A percentile compares a stretch with the other conserved stretches of the same genome.
Conservation (phyloP, 768 basidiomycete genomes). For the Kwoniella europaea region DNA sequence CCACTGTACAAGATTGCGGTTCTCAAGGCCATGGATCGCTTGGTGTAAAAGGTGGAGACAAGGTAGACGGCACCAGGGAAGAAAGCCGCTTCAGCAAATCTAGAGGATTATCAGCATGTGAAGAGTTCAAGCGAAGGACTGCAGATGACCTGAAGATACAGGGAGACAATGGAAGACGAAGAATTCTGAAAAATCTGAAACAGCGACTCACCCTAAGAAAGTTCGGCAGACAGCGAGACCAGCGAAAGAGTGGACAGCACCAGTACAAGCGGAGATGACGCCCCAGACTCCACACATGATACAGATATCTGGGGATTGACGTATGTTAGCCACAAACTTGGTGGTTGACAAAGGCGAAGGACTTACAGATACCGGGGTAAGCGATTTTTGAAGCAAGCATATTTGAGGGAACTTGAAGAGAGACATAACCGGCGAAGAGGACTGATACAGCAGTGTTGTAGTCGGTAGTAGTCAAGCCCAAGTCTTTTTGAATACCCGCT, state of each 20-base stretch:
- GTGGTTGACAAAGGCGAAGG: too few species aligned
- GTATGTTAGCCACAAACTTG: neutral
- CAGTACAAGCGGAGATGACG: conserved; percentile 48
- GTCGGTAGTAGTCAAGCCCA: conserved; percentile 33
- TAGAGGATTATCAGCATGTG: neutral
- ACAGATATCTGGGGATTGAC: conserved; percentile 36
- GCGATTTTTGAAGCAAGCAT: conserved; percentile 50
- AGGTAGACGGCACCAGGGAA: conserved; percentile 49
- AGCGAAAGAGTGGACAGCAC: conserved; percentile 40
- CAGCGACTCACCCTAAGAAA: conserved; percentile 29
- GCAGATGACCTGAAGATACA: too few species aligned
- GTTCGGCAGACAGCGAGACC: conserved; percentile 45
- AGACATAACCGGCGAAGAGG: conserved; percentile 54
- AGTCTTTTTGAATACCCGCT: conserved; percentile 37
- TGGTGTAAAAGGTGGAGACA: conserved; percentile 45
- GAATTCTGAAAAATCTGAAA: conserved; percentile 21
- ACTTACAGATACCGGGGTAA: conserved; percentile 45
- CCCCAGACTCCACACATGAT: conserved; percentile 47
- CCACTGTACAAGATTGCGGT: conserved; percentile 50
- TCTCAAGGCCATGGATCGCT: conserved; percentile 47
- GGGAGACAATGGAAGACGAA: neutral
- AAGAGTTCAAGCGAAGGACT: neutral
- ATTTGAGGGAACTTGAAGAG: conserved; percentile 53
- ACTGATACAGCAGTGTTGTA: conserved; percentile 44
- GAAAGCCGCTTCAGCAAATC: conserved; percentile 44